Evolutionary conservation across 495 filamentous ascomycete species (phyloP), one percentile per base, ranked within the genome.

Genomic region (Lasiosphaeria miniovina): DNA sequence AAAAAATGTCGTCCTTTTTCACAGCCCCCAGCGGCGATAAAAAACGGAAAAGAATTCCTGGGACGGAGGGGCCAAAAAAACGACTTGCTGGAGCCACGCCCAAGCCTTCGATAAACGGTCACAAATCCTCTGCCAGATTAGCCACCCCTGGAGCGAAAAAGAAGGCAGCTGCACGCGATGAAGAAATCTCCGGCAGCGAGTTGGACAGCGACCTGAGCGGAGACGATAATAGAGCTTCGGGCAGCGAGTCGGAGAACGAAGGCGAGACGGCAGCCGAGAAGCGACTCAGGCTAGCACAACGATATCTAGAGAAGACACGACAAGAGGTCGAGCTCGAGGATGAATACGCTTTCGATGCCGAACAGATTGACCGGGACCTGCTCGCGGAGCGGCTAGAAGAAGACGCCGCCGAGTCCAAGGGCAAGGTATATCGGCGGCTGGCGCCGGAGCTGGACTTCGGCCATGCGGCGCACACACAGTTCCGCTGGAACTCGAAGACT

Each of bases 401-500:
- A 74, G 94, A 96, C 71, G 91, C 91, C 48, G 93, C 95, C 33
- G 93, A 96, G 71, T 84, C 87, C 53, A 98, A 98, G 78, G 94
- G 94, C 40, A 88, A 88, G 57, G 76, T 95, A 12, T 96, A 96
- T 74, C 83, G 90, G 48, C 81, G 82, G 62, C 80, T 98, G 49
- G 89, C 89, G 32, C 81, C 82, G 1, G 81, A 88, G 51, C 77
- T 93, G 51, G 77, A 85, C 50, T 86, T 92, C 64, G 74, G 74
- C 15, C 67, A 75, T 1, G 89, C 89, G 6, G 73, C 78, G 2
- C 78, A 87, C 71, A 85, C 85, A 0, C 81, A 87, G 50, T 95
- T 93, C 68, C 84, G 88, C 49, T 87, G 86, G 68, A 85, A 92
- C 75, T 84, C 85, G n/a, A 81, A 84, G 58, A 73, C 86, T n/a